Conservation (phyloP, 495 filamentous ascomycete genomes). For the Tuber umbilicatum region DNA sequence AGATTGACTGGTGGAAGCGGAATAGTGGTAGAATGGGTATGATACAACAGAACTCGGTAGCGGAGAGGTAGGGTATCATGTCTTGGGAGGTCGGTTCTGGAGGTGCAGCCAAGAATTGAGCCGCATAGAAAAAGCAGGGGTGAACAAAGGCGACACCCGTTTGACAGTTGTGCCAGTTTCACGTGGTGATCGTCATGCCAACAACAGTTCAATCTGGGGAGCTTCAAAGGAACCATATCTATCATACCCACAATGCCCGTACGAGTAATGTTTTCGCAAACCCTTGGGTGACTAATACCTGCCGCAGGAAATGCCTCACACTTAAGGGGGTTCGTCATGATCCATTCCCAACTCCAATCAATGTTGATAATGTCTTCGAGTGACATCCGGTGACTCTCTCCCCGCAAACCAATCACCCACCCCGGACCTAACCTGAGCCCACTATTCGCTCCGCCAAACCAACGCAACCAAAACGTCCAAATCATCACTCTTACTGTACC, state of each 20-base stretch:
- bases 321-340: background rate
- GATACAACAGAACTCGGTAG: background rate
- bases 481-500: slow-evolving; percentile 2
- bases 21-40: background rate
- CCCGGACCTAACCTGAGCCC: background rate
- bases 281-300: background rate
- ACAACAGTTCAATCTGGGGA: background rate
- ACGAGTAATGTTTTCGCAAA: background rate
- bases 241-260: background rate
- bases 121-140: background rate
- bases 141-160: background rate
- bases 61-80: background rate
- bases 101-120: background rate
- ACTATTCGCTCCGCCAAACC: background rate
- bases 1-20: background rate
- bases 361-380: background rate
- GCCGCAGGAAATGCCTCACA: background rate
- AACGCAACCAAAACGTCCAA: background rate
- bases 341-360: background rate
- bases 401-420: background rate
- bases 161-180: background rate
- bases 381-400: background rate
- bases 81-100: background rate
- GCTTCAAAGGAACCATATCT: background rate
- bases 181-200: background rate